Conservation (phyloP, 2,329 filamentous ascomycete species). For the Venturia oleaginea region DNA sequence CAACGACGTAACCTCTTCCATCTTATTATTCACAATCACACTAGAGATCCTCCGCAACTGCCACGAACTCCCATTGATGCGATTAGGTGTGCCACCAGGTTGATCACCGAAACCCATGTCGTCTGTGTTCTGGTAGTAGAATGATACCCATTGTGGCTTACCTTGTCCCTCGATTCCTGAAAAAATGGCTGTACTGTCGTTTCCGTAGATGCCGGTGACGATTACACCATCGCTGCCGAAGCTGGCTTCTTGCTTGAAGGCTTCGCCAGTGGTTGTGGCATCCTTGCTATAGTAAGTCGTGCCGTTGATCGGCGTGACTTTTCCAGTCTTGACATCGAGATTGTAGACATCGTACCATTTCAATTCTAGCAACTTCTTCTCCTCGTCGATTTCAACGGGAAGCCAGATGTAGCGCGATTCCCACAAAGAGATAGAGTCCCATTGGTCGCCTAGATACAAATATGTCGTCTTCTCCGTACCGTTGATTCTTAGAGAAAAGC, state of each 20-base stretch:
- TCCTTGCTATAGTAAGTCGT: conserved; percentile 39
- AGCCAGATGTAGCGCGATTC: conserved; percentile 51
- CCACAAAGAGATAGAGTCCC: conserved; percentile 49
- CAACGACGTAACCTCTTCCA: conserved; percentile 40
- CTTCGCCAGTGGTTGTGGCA: conserved; percentile 37
- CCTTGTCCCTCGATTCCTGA: conserved; percentile 40
- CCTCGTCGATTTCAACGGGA: conserved; percentile 43
- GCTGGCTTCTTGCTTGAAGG: conserved; percentile 47
- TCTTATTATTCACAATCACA: conserved; percentile 48
- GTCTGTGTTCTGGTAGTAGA: conserved; percentile 52
- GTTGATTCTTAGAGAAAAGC: conserved; percentile 39
- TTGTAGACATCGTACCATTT: conserved; percentile 50
- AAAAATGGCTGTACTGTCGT: conserved; percentile 47
- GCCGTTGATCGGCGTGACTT: conserved; percentile 39
- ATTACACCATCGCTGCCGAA: conserved; percentile 42
- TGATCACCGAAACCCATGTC: conserved; percentile 51
- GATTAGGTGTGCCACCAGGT: conserved; percentile 47
- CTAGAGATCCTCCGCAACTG: conserved; percentile 51
- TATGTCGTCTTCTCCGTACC: conserved; percentile 42
- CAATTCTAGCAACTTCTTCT: conserved; percentile 40
- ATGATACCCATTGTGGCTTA: conserved; percentile 47
- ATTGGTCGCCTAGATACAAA: conserved; percentile 45
- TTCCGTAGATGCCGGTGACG: conserved; percentile 45
- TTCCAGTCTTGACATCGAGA: conserved; percentile 43
- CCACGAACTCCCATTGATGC: conserved; percentile 48